Conservation (phyloP, 257 asterid species). For the Solanum sitiens region DNA sequence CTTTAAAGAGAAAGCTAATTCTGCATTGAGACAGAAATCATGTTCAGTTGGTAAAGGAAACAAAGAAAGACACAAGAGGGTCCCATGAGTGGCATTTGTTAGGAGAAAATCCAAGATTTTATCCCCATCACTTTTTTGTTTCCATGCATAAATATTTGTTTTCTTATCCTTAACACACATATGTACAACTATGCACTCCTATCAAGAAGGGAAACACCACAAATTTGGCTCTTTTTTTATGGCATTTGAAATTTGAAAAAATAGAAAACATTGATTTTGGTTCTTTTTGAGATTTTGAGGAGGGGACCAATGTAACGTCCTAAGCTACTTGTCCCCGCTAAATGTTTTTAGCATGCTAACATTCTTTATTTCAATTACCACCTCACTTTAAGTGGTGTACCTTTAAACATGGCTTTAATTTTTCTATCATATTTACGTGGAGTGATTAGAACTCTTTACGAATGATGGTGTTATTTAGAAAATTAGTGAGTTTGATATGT, state of each 20-base stretch:
- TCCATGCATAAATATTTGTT: not conserved
- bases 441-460: not conserved
- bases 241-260: not conserved
- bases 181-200: not conserved
- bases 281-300: constrained; percentile 12
- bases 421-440: not conserved
- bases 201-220: constrained; percentile 19
- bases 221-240: constrained; percentile 2
- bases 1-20: not conserved
- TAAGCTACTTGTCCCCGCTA: constrained; percentile 36
- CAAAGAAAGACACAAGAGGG: constrained; percentile 31
- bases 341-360: constrained; percentile 7
- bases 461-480: not conserved
- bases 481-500: not conserved
- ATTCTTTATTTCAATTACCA: constrained; percentile 11
- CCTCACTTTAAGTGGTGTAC: not conserved
- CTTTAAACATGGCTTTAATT: not conserved
- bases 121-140: constrained; percentile 20
- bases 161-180: not conserved
- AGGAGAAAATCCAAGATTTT: constrained; percentile 18
- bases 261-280: not conserved
- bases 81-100: constrained; percentile 23
- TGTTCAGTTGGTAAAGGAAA: constrained; percentile 1
- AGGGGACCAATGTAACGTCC: constrained; percentile 42
- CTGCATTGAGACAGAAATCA: not conserved